Percentiles rank a stretch among this genome's conserved stretches.
Conservation (phyloP, 2,329 filamentous ascomycete genomes). For the Tolypocladium sp. region DNA sequence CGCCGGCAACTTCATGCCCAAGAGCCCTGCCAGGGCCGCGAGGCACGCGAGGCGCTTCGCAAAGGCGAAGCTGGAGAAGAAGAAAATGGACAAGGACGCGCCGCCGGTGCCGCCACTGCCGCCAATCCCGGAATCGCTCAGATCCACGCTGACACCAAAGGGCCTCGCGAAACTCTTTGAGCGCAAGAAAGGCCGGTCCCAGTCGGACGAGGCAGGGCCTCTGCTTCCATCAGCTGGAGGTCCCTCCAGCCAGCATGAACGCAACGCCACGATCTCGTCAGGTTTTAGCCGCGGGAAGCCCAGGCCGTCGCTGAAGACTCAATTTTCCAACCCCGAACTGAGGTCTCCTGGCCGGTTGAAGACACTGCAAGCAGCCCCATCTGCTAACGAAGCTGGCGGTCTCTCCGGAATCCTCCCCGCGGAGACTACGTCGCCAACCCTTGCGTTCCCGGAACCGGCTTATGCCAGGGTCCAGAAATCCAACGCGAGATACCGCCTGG, state of each 20-base stretch:
- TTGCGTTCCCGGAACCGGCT: not conserved
- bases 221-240: not conserved
- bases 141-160: constrained; percentile 12
- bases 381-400: not conserved
- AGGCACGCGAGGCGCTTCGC: constrained; percentile 1
- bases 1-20: not conserved
- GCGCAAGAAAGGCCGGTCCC: constrained; percentile 14
- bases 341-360: not conserved
- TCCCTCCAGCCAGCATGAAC: not conserved
- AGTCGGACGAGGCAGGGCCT: constrained; percentile 2
- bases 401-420: not conserved
- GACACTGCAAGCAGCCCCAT: not conserved
- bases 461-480: not conserved
- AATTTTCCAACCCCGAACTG: not conserved
- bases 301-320: not conserved
- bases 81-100: constrained; percentile 3
- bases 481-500: constrained; percentile 6
- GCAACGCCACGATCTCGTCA: not conserved
- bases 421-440: not conserved
- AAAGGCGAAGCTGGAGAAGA: constrained; percentile 1
- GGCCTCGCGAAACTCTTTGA: constrained; percentile 18
- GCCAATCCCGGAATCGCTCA: constrained; percentile 20
- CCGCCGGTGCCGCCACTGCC: constrained; percentile 18
- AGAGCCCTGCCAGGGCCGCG: constrained; percentile 3
- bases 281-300: not conserved